Conservation (phyloP, 2,329 filamentous ascomycete species). For the Aspergillus pseudoviridinutans region DNA sequence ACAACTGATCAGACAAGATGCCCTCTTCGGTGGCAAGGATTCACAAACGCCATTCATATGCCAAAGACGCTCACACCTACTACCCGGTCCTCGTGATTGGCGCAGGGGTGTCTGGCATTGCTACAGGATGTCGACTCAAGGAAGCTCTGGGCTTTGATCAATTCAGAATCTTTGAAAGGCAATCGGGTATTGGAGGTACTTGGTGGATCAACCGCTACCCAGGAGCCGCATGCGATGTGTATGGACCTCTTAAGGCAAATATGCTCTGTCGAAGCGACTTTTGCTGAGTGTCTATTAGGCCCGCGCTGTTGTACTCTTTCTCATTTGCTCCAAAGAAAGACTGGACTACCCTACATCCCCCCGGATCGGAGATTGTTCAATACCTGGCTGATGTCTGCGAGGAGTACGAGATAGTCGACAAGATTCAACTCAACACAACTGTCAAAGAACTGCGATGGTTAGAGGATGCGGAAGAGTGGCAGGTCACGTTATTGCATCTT, state of each 20-base stretch:
- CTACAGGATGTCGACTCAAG: conserved; percentile 57
- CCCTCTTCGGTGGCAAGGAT: conserved; percentile 31
- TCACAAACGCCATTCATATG: conserved; percentile 37
- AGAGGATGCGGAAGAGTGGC: conserved; percentile 53
- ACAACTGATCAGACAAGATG: conserved; percentile 14
- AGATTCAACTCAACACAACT: conserved; percentile 57
- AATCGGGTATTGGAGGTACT: conserved; percentile 57
- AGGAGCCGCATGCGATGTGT: conserved; percentile 55
- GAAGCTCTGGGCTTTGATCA: conserved; percentile 56
- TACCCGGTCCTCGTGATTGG: conserved; percentile 56
- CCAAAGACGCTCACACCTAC: conserved; percentile 40
- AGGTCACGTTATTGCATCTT: conserved; percentile 50
- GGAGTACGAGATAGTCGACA: conserved; percentile 51
- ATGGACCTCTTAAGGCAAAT: conserved; percentile 9
- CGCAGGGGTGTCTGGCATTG: conserved; percentile 60
- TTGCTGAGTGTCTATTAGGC: conserved; percentile 33
- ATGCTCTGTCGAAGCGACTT: background rate
- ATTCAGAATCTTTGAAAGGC: conserved; percentile 58
- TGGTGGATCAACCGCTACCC: conserved; percentile 64
- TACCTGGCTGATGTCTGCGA: conserved; percentile 54
- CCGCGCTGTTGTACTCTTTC: conserved; percentile 54
- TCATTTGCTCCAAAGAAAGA: conserved; percentile 52
- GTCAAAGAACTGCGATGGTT: conserved; percentile 52
- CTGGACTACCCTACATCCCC: conserved; percentile 49
- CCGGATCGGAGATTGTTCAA: conserved; percentile 48